Evolutionary conservation across 495 filamentous ascomycete genomes (phyloP), one percentile per base, ranked within the genome.

Genomic region (Penicillium steckii): DNA sequence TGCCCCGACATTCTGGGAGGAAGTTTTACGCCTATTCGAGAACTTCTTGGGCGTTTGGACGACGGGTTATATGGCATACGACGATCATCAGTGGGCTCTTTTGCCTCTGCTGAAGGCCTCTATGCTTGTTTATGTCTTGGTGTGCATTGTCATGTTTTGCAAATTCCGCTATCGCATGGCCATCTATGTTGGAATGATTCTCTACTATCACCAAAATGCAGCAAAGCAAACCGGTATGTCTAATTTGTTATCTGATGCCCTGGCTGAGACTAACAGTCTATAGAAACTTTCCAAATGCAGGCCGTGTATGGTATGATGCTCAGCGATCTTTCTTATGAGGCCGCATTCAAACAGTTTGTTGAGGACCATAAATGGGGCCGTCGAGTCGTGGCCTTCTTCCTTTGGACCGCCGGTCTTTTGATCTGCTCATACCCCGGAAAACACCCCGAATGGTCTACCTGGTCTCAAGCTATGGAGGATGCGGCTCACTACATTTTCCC

Each of bases 21-120:
- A 71, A 42, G 46, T 70, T 12, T 40, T 65, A 26, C 72, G 72
- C n/a, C 60, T 85, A 41, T 70, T 80, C 43, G 58, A 71, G 45
- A 79, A 76, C 53, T 72, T 82, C 45, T 65, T 81, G 13, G 70
- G 67, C 18, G 80, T 77, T 1, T 87, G 84, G 84, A 80, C 80
- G 8, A 74, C 65, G n/a, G 76, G 75, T 4, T 76, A 69, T 50
- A 84, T 83, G 64, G 66, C 70, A 15, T 88, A 85, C 55, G 85
- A 86, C 55, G 78, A 77, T 23, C 82, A 86, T 42, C 83, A 85
- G 57, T 88, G 85, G 85, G 84, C 85, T 4, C 56, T 88, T 29
- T 62, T 83, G n/a, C 84, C 81, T 2, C 59, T 88, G 38, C 64
- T 88, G 25, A 76, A 79, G 57, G 81, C 81, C 4, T 81, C 80